Evolutionary conservation across 2,329 filamentous ascomycete genomes (phyloP), one percentile per base, ranked within the genome.

Genomic region (Penicillium sp.): DNA sequence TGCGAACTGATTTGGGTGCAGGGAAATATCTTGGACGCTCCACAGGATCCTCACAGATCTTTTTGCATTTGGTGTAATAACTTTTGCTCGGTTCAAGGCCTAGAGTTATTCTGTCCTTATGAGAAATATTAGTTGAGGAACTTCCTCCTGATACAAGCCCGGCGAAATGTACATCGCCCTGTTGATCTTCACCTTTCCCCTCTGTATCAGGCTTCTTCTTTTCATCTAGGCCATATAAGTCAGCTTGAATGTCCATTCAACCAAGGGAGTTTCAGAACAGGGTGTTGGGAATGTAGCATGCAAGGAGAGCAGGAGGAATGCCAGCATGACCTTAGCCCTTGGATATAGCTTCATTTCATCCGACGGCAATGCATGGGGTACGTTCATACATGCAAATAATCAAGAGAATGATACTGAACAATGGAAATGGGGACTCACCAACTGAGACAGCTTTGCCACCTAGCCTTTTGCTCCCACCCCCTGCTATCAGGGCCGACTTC

Each of bases 401-500:
- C 25, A 66, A 51, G 25, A 68, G 2, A 14, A 60, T 59, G 19
- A 69, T 58, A 19, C 58, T 9, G 26, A 64, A 63, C 59, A 50
- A 68, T 16, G 69, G 54, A 59, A 59, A 67, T 55, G 59, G 68
- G 48, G 58, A 67, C 67, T 66, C 62, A 69, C 65, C 55, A n/a
- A 52, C 39, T 25, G 21, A 43, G 11, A n/a, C 39, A 49, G 11
- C n/a, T 49, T 25, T 39, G 31, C 14, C 49, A 31, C 29, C 29
- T 14, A 31, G 13, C 29, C 13, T 3, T 49, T 46, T 50, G 10
- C 39, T 39, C 25, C 13, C 8, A 21, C 48, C 44, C 25, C n/a
- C n/a, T 43, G 14, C 52, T 37, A 16, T 50, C 39, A 3, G 44
- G 43, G 8, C 10, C 42, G 23, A 21, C 31, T 37, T 19, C 6